Conservation (phyloP, 441 rosid genomes). For the Eugenia klotzschiana region DNA sequence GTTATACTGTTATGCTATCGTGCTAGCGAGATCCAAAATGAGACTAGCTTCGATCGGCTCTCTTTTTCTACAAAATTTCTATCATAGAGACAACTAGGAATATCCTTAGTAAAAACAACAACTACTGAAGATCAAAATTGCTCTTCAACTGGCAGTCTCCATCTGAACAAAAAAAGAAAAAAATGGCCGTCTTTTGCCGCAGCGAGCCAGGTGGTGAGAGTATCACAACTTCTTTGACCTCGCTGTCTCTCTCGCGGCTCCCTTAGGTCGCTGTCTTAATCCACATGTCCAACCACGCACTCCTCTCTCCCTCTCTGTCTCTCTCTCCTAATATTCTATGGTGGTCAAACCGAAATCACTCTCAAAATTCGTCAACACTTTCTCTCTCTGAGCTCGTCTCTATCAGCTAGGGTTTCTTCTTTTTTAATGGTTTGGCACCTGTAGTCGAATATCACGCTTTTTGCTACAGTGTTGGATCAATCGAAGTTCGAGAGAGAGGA, state of each 20-base stretch:
- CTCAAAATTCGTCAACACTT: neutral
- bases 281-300: neutral
- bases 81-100: too few species aligned
- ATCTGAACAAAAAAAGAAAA: too few species aligned
- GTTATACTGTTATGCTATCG: too few species aligned
- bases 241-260: neutral
- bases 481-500: neutral
- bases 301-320: neutral
- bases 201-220: neutral
- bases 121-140: too few species aligned
- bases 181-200: neutral
- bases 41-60: too few species aligned
- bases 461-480: neutral
- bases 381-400: neutral
- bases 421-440: neutral
- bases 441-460: neutral
- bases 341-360: neutral
- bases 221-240: neutral
- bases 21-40: too few species aligned
- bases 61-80: too few species aligned
- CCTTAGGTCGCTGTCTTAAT: neutral
- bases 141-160: too few species aligned
- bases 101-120: too few species aligned
- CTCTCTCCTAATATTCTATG: neutral
- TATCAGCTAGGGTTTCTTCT: neutral